Conservation (phyloP, 805 yeast genomes). For the Saccharomycopsis microspora region DNA sequence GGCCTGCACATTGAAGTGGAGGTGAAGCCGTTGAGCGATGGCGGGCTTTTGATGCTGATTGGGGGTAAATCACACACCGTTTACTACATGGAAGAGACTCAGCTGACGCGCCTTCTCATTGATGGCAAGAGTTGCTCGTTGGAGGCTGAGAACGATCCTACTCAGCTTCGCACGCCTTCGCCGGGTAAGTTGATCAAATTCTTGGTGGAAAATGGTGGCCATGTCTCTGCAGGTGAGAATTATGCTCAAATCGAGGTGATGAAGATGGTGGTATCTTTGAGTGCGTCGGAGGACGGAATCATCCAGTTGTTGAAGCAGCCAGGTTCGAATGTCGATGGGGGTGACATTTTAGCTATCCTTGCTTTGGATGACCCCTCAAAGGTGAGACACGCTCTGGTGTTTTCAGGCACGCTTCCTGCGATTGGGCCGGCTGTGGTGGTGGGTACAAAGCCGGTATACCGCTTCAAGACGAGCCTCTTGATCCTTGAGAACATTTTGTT, state of each 20-base stretch:
- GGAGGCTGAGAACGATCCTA: constrained; percentile 96
- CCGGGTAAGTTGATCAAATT: constrained; percentile 96
- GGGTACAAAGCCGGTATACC: constrained; percentile 79
- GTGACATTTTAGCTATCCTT: constrained; percentile 91
- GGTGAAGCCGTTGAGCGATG: constrained; percentile 84
- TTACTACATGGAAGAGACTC: constrained; percentile 96
- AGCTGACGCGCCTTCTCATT: constrained; percentile 88
- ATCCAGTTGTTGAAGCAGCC: constrained; percentile 94
- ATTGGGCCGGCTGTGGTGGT: constrained; percentile 71
- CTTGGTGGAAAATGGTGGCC: constrained; percentile 93
- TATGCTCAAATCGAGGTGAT: constrained; percentile 98
- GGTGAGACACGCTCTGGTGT: constrained; percentile 94
- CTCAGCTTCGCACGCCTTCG: constrained; percentile 96
- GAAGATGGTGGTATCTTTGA: constrained; percentile 98
- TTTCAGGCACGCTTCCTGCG: constrained; percentile 86
- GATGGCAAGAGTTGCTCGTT: constrained; percentile 90
- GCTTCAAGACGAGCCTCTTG: constrained; percentile 44
- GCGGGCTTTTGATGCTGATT: constrained; percentile 78
- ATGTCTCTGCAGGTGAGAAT: constrained; percentile 80
- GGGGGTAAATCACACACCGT: constrained; percentile 92
- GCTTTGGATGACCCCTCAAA: constrained; percentile 94
- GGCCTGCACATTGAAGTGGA: constrained; percentile 87
- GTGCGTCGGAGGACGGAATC: constrained; percentile 88
- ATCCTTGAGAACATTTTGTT: constrained; percentile 69
- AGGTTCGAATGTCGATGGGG: constrained; percentile 93